Conservation (phyloP, 495 filamentous ascomycete species). For the Penicillium alfredii region DNA sequence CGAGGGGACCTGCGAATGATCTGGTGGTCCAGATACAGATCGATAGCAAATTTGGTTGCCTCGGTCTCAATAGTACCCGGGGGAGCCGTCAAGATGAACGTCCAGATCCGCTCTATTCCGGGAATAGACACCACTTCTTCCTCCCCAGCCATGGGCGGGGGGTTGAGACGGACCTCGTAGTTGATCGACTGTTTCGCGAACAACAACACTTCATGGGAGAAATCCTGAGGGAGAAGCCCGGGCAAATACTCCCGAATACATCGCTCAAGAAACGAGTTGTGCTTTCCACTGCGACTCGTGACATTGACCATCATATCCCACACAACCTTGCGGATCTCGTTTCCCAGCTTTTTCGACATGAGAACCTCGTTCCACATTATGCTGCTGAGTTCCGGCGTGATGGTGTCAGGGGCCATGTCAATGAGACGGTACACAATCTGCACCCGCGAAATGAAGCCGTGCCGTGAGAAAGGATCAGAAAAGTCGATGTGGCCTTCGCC, state of each 20-base stretch:
- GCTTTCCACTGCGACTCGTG: conserved; percentile 34
- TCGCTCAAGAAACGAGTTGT: conserved; percentile 59
- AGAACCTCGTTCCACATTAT: conserved; percentile 65
- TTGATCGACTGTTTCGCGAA: conserved; percentile 57
- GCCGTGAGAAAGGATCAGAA: conserved; percentile 29
- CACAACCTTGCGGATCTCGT: conserved; percentile 51
- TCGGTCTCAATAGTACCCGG: conserved; percentile 61
- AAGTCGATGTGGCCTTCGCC: conserved; percentile 33
- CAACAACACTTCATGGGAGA: conserved; percentile 57
- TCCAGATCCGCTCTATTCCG: conserved; percentile 77
- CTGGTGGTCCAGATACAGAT: conserved; percentile 61
- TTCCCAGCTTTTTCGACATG: conserved; percentile 48
- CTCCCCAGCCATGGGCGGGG: conserved; percentile 31
- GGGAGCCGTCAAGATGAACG: conserved; percentile 66
- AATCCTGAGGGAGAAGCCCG: conserved; percentile 53
- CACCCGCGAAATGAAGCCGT: conserved; percentile 45
- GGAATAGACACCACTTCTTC: conserved; percentile 47
- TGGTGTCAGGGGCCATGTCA: conserved; percentile 50
- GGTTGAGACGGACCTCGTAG: conserved; percentile 43
- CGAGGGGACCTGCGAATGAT: conserved; percentile 36
- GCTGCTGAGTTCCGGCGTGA: conserved; percentile 53
- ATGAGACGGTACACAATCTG: conserved; percentile 55
- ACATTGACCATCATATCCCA: conserved; percentile 61
- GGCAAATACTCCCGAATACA: conserved; percentile 66
- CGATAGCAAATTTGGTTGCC: conserved; percentile 64